Base-by-base conservation (phyloP, 2,329 filamentous ascomycete genomes). In the Domatiomyces globalis region DNA sequence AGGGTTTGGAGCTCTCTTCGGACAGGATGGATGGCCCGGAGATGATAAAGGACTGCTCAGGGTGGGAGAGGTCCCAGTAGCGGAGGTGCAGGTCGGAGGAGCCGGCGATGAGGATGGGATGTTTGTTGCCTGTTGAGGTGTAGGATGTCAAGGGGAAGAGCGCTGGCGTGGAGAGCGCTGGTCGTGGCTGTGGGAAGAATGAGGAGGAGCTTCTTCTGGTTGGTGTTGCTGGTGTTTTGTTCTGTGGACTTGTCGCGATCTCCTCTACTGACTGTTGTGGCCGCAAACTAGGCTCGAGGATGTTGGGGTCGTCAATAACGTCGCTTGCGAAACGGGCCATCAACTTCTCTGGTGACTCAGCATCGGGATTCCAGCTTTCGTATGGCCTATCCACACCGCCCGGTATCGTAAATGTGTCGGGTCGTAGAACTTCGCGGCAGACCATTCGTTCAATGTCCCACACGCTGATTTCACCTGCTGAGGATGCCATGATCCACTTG, bases 391-490 rank as follows among this genome's bases (percentile, higher is more conserved):
- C 52, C 61, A 46, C 56, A n/a, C 25, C 45, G 39, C 12, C 39
- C n/a, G 18, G 45, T 12, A 52, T 27, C 10, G 4, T 44, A 45
- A 59, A 59, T 49, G 48, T 58, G 54, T 49, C 58, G 6, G 74
- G 65, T 65, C 87, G 82, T 65, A 94, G 95, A 1, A 95, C 83
- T 65, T 96, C 89, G 53, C 87, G 80, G 63, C 92, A 98, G 45
- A 85, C 77, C 6, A 82, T 80, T 69, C 90, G 94, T 64, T 96
- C 90, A 15, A 96, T 74, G 63, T 96, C 92, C 92, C 92, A 98
- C 0, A 94, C 85, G 0, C 87, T 94, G 29, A 98, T 80, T 64
- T 98, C 92, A 15, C 87, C 87, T 7, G 90, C 89, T 15, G 90
- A 89, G 2, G 88, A 84, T 7, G 95, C 84, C 64, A 88, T 94